These are phyloP conservation scores for Nevesoporus exiguus DNA, from an alignment of 768 basidiomycete genomes.

Conservation along the genomic window DNA sequence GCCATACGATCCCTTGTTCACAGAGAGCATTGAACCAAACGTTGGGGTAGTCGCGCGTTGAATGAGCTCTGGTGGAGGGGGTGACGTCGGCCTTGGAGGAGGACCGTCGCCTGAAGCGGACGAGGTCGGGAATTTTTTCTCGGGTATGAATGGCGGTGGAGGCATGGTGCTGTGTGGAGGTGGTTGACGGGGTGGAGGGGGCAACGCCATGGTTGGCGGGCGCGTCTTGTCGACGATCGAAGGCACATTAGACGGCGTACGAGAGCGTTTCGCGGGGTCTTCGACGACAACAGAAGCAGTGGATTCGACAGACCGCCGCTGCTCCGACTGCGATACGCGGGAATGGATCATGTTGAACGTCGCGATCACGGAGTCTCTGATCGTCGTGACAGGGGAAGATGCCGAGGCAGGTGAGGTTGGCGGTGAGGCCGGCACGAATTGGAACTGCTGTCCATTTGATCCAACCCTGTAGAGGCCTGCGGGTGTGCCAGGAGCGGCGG, in stretches of 20 bases:
- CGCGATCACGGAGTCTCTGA: slow-evolving; percentile 51
- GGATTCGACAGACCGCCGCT: slow-evolving; percentile 72
- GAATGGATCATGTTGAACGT: slow-evolving; percentile 44
- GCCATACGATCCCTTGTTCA: slow-evolving; percentile 46
- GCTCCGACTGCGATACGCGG: slow-evolving; percentile 53
- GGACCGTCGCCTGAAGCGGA: slow-evolving; percentile 54
- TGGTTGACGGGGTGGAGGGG: slow-evolving; percentile 73
- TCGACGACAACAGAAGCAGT: slow-evolving; percentile 51
- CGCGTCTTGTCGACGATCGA: slow-evolving; percentile 68
- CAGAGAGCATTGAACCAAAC: slow-evolving; percentile 59
- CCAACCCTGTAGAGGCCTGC: slow-evolving; percentile 57
- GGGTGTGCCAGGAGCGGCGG: slow-evolving; percentile 30
- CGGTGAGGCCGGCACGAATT: slow-evolving; percentile 52
- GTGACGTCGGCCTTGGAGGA: slow-evolving; percentile 87
- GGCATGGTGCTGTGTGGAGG: slow-evolving; percentile 71
- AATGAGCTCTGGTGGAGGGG: slow-evolving; percentile 89
- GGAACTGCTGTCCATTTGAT: slow-evolving; percentile 56
- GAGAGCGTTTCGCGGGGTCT: slow-evolving; percentile 49
- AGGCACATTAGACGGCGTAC: slow-evolving; percentile 56
- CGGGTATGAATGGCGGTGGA: slow-evolving; percentile 75
- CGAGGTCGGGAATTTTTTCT: slow-evolving; percentile 48
- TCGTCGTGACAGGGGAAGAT: slow-evolving; percentile 36
- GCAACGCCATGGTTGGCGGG: slow-evolving; percentile 82
- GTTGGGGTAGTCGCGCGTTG: slow-evolving; percentile 88
- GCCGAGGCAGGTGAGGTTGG: slow-evolving; percentile 26